Evolutionary conservation across 1,139 yeast species (phyloP), one percentile per base, ranked within the genome.

Genomic region (Candida mesenterica): DNA sequence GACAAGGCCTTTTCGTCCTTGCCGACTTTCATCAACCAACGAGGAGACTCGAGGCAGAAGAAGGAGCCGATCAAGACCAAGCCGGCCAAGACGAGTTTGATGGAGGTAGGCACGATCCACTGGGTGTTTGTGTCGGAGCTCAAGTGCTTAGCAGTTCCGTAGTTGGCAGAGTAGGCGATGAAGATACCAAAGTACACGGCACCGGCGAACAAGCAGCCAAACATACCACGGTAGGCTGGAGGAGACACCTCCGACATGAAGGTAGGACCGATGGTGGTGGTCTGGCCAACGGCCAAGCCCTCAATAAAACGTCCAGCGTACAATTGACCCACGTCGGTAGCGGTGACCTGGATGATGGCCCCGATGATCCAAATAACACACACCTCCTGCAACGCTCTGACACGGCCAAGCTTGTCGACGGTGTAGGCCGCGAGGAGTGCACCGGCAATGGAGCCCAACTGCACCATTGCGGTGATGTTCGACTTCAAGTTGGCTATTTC

Each of bases 381-480:
- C 17, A 70, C 67, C 5, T 57, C 52, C 49, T 76, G 79, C 39
- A 77, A 55, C 4, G 81, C 64, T 43, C 77, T 58, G 32, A 76
- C 63, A 45, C 85, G 64, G 5, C 86, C 86, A 24, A 79, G 53
- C 28, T 57, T 60, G 50, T 79, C 85, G 31, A 71, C 76, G 3
- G 75, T 53, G 40, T 58, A 66, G 50, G 70, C 62, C 1, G 82
- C 78, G 20, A 77, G 40, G 10, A 77, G 36, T n/a, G 79, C 62
- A 14, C 85, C 85, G 33, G 73, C 81, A 37, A 77, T 69, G 14
- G 79, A 68, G 3, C 84, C 84, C 31, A 78, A 54, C 49, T 76
- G 81, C 4, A 78, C 84, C 83, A 79, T 78, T 4, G 82, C 63
- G 3, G 77, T 72, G 45, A 78, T 75, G 48, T 75, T 77, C 5